Base-by-base conservation (phyloP, 2,329 filamentous ascomycete genomes). In the Sporothrix brunneoviolacea region DNA sequence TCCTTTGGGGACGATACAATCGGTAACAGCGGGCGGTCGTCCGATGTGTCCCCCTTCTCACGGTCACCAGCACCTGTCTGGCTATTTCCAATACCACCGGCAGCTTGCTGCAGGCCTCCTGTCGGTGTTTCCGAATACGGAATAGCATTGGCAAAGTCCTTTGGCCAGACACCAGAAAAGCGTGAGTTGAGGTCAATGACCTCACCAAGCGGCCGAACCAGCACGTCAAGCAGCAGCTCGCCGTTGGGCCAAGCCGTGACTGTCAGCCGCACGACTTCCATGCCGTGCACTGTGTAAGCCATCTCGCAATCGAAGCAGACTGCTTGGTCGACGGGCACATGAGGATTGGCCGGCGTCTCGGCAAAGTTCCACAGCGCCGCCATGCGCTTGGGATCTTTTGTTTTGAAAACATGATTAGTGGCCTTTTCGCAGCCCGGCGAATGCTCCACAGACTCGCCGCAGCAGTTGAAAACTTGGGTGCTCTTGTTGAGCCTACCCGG, bases 251-350 rank as follows among this genome's bases (percentile, higher is more conserved):
- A 98, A 9, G 84, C 82, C 4, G 91, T 84, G 5, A 88, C 91
- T 0, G 93, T 97, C 3, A 98, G 68, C 8, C 93, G 88, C 51
- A 97, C 84, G 16, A 98, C 76, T 65, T 98, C 93, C 57, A 97
- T 71, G 0, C 94, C 93, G 44, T 85, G 68, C 1, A 88, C 87
- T 0, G 94, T 98, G 63, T 95, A 97, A 4, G 88, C 88, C 93
- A 98, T 98, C 64, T 98, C 93, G 61, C 93, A 97, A 65, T 98
- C 93, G 60, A 98, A 91, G 56, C 83, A 86, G 10, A 97, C 82
- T 3, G 86, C 88, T 32, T 79, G 78, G 47, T 76, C 70, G 1
- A 66, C 60, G 0, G 72, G 69, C 2, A 70, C 73, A 2, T 68
- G 60, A 1, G 70, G 64, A 57, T 89, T 90, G 12, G 74, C 68